Conservation (phyloP, 2,329 filamentous ascomycete genomes). For the Fusarium torreyae region DNA sequence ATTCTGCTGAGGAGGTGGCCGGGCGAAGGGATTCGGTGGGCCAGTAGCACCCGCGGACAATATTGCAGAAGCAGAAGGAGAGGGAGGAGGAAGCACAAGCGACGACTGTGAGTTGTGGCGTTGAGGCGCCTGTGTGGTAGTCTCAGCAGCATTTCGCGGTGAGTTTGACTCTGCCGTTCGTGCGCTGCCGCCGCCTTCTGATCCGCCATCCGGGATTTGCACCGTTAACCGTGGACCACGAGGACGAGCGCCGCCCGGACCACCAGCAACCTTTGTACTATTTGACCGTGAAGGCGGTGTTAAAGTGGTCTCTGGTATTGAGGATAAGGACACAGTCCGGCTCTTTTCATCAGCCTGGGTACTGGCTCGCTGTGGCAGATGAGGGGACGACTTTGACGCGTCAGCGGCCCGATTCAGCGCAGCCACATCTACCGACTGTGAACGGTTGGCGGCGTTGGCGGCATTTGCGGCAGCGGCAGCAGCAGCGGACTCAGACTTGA, state of each 20-base stretch:
- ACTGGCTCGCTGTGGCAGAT: constrained; percentile 66
- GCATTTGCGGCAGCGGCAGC: constrained; percentile 49
- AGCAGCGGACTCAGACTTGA: constrained; percentile 56
- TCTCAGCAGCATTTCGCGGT: constrained; percentile 70
- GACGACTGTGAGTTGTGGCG: constrained; percentile 72
- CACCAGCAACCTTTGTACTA: constrained; percentile 72
- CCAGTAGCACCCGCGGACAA: constrained; percentile 92
- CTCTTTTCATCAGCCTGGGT: constrained; percentile 63
- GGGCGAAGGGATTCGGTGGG: constrained; percentile 94
- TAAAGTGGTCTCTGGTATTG: constrained; percentile 74
- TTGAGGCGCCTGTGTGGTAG: constrained; percentile 69
- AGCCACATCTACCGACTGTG: constrained; percentile 76
- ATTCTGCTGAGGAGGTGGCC: constrained; percentile 82
- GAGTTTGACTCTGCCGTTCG: constrained; percentile 78
- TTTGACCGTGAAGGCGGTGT: constrained; percentile 84
- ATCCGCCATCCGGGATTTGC: constrained; percentile 93
- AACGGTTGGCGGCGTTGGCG: constrained; percentile 60
- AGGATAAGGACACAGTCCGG: constrained; percentile 69
- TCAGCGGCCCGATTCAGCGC: constrained; percentile 67
- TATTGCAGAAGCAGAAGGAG: constrained; percentile 87
- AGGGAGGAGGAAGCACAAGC: constrained; percentile 91
- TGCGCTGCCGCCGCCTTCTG: constrained; percentile 77
- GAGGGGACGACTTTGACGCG: constrained; percentile 70
- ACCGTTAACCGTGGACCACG: constrained; percentile 86
- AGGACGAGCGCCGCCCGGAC: constrained; percentile 78